Base-by-base conservation (phyloP, 1,284 basidiomycete genomes). In the Xerocomus cyaneibrunnescens region DNA sequence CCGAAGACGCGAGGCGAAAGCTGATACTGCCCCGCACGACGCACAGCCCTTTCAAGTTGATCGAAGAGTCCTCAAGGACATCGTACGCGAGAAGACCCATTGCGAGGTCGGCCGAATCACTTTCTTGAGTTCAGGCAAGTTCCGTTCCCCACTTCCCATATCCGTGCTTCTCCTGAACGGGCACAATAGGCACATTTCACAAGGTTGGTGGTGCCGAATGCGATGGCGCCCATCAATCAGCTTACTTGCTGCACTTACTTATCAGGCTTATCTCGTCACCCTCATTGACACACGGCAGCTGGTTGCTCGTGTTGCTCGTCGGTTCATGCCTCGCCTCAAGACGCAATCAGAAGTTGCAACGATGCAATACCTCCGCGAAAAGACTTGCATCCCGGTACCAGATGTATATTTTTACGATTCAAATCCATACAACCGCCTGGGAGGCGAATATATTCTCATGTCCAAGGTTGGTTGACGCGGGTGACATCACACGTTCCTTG, bases 261-360 rank as follows among this genome's bases (percentile, higher is more conserved):
- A 57, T 38, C 58, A 88, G 87, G 89, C 87, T 28, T 91, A 89
- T 72, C 77, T 88, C 4, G 73, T 91, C 51, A 85, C 81, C 5
- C 76, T 91, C n/a, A 72, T 68, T 23, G 78, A 85, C 60, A 72
- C 76, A 16, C 74, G 76, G 47, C 76, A 86, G 52, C 66, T 92
- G 23, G 82, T 92, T 10, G 86, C 85, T 5, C 80, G 88, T 34
- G 86, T 92, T 22, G 89, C 89, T 3, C 83, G 88, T 44, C 80
- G 86, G 13, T 90, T 87, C 68, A 89, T 91, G 87, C 85, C 88
- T 2, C 79, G 84, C 30, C 75, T 89, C 57, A 92, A 92, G 74
- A 89, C 85, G 5, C 85, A 87, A 66, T 89, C 87, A 0, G 89
- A 92, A 65, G 84, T 90, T 16, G 89, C 89, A 3, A 92, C 89